phyloP scores from a whole-genome alignment of 1,139 yeast species.

The Candida glucosophila region DNA sequence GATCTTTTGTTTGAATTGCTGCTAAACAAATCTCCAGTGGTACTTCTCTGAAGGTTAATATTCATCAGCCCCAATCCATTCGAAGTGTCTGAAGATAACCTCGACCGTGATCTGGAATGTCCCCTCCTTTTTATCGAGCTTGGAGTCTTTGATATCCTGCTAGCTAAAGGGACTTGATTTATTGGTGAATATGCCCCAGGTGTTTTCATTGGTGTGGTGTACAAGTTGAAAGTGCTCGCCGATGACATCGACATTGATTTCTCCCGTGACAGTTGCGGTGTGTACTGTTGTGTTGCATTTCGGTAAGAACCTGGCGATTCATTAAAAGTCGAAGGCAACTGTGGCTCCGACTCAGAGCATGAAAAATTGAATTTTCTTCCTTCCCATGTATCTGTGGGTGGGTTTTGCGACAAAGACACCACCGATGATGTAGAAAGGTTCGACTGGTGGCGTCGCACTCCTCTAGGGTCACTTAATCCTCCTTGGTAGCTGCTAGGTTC shows the following conservation, averaged over 20 bases:
- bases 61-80: too few relatives aligned
- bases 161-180: slow-evolving; percentile 9
- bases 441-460: slow-evolving; percentile 16
- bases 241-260: slow-evolving; percentile 25
- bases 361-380: too few relatives aligned
- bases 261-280: slow-evolving; percentile 19
- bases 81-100: slow-evolving; percentile 25
- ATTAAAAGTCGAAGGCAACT: slow-evolving; percentile 26
- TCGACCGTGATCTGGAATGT: slow-evolving; percentile 35
- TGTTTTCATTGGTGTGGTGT: slow-evolving; percentile 23
- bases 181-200: slow-evolving; percentile 15
- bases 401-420: slow-evolving; percentile 12
- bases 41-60: too few relatives aligned
- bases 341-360: slow-evolving; percentile 36
- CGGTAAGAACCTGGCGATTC: slow-evolving; percentile 22
- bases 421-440: slow-evolving; percentile 13
- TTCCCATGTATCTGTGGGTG: slow-evolving; percentile 6
- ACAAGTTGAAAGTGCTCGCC: slow-evolving; percentile 11
- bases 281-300: too few relatives aligned
- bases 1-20: too few relatives aligned
- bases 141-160: slow-evolving; percentile 25
- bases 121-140: slow-evolving; percentile 20
- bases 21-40: too few relatives aligned
- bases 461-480: slow-evolving; percentile 12
- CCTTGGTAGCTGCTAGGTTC: slow-evolving; percentile 1